These are phyloP conservation scores for Septoria petroselini DNA, from an alignment of 2,329 filamentous ascomycete species.

Conservation along the genomic window DNA sequence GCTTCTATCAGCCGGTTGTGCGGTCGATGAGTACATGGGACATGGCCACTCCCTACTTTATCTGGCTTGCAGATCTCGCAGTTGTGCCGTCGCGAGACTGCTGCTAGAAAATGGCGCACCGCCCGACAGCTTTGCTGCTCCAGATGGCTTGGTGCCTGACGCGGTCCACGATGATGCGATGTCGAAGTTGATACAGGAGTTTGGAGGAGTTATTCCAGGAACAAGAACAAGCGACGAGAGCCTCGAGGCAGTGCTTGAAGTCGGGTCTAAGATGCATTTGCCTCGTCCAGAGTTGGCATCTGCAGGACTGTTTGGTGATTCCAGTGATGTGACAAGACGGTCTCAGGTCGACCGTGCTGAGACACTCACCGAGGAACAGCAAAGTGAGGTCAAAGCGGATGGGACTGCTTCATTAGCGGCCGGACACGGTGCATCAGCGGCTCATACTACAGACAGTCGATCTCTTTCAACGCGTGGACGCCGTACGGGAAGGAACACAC, in stretches of 20 bases:
- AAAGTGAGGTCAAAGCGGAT: too few species aligned
- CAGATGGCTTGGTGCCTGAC: background rate
- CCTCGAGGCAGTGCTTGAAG: background rate
- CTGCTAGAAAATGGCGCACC: background rate
- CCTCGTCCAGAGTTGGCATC: too few species aligned
- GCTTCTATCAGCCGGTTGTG: background rate
- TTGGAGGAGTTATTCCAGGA: background rate
- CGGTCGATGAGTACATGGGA: background rate
- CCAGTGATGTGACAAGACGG: too few species aligned
- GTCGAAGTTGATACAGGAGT: background rate
- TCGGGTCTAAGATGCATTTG: too few species aligned
- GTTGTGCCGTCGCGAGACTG: background rate
- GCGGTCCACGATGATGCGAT: background rate
- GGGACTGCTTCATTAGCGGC: too few species aligned
- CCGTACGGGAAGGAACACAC: background rate
- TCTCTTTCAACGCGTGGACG: too few species aligned
- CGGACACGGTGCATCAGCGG: too few species aligned
- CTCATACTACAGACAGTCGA: too few species aligned
- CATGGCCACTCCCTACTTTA: background rate
- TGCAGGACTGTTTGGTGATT: too few species aligned
- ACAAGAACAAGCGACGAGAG: background rate
- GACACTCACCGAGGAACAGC: too few species aligned
- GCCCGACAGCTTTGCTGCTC: background rate
- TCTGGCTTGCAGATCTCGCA: background rate
- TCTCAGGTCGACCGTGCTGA: too few species aligned